Evolutionary conservation across 2,329 filamentous ascomycete genomes (phyloP), one percentile per base, ranked within the genome.

Genomic region (Epichloe festucae): DNA sequence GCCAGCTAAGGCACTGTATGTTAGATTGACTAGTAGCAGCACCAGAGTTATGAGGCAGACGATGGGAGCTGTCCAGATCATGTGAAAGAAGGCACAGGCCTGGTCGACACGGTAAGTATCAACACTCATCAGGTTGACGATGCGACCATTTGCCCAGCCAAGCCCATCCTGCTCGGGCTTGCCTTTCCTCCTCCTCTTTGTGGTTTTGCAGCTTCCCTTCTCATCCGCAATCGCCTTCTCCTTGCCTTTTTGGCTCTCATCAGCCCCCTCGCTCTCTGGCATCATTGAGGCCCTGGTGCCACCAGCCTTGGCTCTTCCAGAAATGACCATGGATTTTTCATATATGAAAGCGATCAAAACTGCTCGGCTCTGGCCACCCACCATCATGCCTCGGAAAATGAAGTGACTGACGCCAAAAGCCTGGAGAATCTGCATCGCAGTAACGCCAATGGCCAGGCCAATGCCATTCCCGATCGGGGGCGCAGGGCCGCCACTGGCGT

Each of bases 91-190:
- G 42, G 87, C 89, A 40, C 80, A 88, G 1, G 89, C 89, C 63
- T 89, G 85, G 60, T 97, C 90, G 54, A 98, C 76, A 58, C 91
- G 88, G 67, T 95, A 94, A 0, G 90, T 94, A 64, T 97, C 91
- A 44, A 93, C 89, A 55, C 88, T 91, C 90, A 97, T 96, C 59
- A 97, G 65, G 58, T 94, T 95, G 63, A 93, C 82, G 49, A 97
- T 88, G 56, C 89, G 82, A 21, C 93, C 93, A 61, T 96, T 97
- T 52, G 84, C 84, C 91, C 91, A 97, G 23, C 91, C 93, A 21
- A 80, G 74, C 3, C 85, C 87, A 60, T 93, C 86, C 12, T 63
- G 66, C 43, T 70, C 69, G 4, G 64, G 59, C 5, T 61, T 57
- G 3, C 65, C 66, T 47, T 72, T 71, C 31, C 72, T 70, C 23